Conservation (phyloP, 768 basidiomycete species). For the Psilocybe subaeruginosa region DNA sequence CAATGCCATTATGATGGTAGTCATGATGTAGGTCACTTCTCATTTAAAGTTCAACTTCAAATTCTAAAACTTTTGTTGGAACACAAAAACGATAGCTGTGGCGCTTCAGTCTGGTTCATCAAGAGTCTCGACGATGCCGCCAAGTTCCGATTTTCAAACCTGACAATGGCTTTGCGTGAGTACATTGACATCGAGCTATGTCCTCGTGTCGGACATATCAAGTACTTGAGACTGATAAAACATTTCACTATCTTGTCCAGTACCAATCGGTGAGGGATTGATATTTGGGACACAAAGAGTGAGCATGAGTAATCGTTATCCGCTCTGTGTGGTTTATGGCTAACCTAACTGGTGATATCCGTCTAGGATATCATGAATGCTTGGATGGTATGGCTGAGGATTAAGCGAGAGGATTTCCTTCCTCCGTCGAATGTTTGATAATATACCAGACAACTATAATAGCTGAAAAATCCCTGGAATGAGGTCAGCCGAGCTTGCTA, state of each 20-base stretch:
- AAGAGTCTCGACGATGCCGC: background rate
- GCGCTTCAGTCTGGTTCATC: background rate
- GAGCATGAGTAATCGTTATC: background rate
- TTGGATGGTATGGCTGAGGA: background rate
- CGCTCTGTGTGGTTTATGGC: background rate
- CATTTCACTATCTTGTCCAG: background rate
- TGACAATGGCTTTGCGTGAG: background rate
- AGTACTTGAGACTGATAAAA: no score
- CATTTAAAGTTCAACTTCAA: no score
- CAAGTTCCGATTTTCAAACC: background rate
- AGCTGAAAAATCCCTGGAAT: no score
- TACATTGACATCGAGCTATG: background rate
- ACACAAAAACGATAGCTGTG: background rate
- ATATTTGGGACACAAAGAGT: slow-evolving; percentile 2
- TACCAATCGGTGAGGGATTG: background rate
- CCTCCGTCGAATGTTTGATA: background rate
- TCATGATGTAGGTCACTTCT: background rate
- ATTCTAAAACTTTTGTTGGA: no score
- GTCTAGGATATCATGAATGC: background rate
- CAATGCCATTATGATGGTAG: background rate
- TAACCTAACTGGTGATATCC: no score
- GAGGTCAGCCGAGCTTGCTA: no score
- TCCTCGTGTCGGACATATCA: no score
- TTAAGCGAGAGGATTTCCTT: background rate
- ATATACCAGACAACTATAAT: no score